These are phyloP conservation scores for Sugiyamaella chiloensis DNA, from an alignment of 805 yeast species.

Conservation along the genomic window DNA sequence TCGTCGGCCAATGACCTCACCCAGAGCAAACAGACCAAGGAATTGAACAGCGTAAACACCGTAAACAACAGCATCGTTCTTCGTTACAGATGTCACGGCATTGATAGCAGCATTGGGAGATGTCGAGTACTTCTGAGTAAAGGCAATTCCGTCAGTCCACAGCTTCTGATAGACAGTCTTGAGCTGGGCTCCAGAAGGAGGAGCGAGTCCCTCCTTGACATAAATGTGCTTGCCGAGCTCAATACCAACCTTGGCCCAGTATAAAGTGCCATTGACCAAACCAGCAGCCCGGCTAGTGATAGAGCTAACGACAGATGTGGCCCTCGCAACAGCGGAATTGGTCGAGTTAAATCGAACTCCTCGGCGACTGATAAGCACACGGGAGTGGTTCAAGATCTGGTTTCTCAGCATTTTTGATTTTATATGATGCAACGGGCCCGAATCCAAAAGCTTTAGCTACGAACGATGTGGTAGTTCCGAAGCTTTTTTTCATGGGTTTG, in stretches of 20 bases:
- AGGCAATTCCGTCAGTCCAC: slow-evolving; percentile 42
- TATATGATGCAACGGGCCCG: slow-evolving; percentile 1
- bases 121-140: slow-evolving; percentile 36
- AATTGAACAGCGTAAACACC: slow-evolving; percentile 79
- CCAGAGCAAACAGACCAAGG: slow-evolving; percentile 86
- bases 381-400: slow-evolving; percentile 9
- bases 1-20: slow-evolving; percentile 97
- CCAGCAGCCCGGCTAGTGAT: slow-evolving; percentile 38
- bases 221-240: slow-evolving; percentile 75
- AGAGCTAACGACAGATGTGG: slow-evolving; percentile 34
- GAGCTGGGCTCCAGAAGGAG: slow-evolving; percentile 77
- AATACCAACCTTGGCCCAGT: slow-evolving; percentile 70
- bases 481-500: slow-evolving; percentile 6
- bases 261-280: slow-evolving; percentile 56
- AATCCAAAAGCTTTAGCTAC: neutral
- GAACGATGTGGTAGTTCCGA: slow-evolving; percentile 3
- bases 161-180: slow-evolving; percentile 64
- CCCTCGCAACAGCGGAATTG: slow-evolving; percentile 34
- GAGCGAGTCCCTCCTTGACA: slow-evolving; percentile 88
- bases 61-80: slow-evolving; percentile 58
- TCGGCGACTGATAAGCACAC: slow-evolving; percentile 6
- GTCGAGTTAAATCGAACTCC: slow-evolving; percentile 12
- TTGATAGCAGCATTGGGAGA: slow-evolving; percentile 57
- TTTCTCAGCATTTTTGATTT: slow-evolving; percentile 12
- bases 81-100: slow-evolving; percentile 47